phyloP scores from a whole-genome alignment of 2,329 filamentous ascomycete genomes.

The Drechslerella coelobrocha region DNA sequence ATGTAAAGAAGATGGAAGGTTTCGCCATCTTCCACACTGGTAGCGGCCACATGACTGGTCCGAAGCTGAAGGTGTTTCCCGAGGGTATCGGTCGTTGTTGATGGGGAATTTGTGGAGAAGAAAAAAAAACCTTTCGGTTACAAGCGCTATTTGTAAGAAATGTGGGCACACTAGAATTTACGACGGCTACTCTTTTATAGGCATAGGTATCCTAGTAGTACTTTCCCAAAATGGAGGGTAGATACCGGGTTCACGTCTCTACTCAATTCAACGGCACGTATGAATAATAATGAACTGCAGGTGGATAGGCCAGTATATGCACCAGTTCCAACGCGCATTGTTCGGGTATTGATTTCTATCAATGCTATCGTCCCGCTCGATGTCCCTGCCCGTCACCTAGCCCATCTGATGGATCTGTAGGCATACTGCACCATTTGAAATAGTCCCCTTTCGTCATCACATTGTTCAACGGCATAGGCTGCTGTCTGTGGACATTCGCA shows the following conservation, averaged over 20 bases:
- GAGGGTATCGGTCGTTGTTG: conserved; percentile 41
- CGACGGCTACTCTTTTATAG: background rate
- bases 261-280: too few relatives aligned
- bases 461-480: conserved; percentile 25
- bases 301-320: background rate
- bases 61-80: conserved; percentile 22
- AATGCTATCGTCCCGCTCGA: conserved; percentile 5
- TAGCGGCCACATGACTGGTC: conserved; percentile 28
- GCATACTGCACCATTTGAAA: conserved; percentile 39
- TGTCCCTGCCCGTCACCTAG: conserved; percentile 21
- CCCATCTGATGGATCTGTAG: conserved; percentile 5
- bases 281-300: too few relatives aligned
- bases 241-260: too few relatives aligned
- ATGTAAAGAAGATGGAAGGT: conserved; percentile 11
- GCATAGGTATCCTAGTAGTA: background rate
- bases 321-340: background rate
- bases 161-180: conserved; percentile 13
- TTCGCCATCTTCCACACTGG: conserved; percentile 6
- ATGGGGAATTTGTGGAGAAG: conserved; percentile 20
- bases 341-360: background rate
- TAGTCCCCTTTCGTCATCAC: conserved; percentile 33
- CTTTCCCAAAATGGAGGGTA: background rate
- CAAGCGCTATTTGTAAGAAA: conserved; percentile 32
- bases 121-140: conserved; percentile 33
- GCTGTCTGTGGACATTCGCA: conserved; percentile 41